phyloP scores from a whole-genome alignment of 2,329 filamentous ascomycete genomes.

The Capronia americana region DNA sequence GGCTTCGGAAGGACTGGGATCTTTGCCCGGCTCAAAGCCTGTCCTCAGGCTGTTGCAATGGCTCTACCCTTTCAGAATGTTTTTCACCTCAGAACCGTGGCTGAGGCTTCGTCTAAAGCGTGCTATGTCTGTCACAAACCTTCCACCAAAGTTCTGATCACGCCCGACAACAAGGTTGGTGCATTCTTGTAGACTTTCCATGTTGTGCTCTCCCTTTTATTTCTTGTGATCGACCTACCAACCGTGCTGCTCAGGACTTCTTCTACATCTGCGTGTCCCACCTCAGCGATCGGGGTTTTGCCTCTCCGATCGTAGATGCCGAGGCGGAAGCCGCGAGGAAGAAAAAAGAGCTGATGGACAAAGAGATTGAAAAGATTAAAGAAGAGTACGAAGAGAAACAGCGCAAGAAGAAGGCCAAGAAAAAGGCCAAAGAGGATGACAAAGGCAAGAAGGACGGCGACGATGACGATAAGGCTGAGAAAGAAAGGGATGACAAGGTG shows the following conservation, averaged over 20 bases:
- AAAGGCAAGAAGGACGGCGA: conserved; percentile 57
- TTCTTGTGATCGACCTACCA: conserved; percentile 8
- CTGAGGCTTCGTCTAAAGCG: conserved; percentile 78
- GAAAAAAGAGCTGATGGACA: conserved; percentile 52
- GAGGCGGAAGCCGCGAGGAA: conserved; percentile 51
- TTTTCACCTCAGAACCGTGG: conserved; percentile 85
- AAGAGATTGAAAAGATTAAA: conserved; percentile 56
- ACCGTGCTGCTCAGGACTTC: conserved; percentile 67
- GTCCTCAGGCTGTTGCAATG: conserved; percentile 8
- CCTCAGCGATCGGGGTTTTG: conserved; percentile 82
- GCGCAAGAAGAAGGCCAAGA: conserved; percentile 70
- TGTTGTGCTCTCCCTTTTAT: background rate
- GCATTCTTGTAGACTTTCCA: conserved; percentile 1
- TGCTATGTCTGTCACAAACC: conserved; percentile 94
- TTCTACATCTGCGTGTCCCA: conserved; percentile 90
- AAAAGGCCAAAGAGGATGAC: conserved; percentile 59
- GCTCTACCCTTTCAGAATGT: conserved; percentile 67
- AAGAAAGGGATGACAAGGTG: conserved; percentile 63
- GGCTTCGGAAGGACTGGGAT: background rate
- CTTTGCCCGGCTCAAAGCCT: background rate
- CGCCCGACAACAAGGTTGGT: conserved; percentile 82
- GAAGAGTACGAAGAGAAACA: conserved; percentile 76
- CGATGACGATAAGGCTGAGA: conserved; percentile 53
- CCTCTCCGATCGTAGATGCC: conserved; percentile 60
- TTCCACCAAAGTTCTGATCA: conserved; percentile 84